phyloP scores from a whole-genome alignment of 2,329 filamentous ascomycete species.

The Onygenales sp. region DNA sequence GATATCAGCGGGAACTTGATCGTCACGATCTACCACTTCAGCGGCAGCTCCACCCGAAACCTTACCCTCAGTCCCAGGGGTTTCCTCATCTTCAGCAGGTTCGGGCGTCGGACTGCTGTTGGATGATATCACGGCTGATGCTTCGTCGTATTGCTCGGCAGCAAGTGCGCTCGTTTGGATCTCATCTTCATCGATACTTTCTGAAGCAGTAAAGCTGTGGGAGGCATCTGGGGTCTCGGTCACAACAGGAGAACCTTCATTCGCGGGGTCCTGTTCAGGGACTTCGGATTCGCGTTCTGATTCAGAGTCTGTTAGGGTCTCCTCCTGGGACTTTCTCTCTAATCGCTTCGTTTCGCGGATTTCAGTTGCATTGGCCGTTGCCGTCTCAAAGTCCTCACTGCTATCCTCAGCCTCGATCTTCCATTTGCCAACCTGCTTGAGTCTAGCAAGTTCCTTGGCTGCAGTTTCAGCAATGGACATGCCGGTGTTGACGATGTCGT shows the following conservation, averaged over 20 bases:
- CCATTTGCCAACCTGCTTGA: conserved; percentile 78
- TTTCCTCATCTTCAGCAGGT: not conserved
- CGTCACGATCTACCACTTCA: conserved; percentile 31
- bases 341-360: conserved; percentile 13
- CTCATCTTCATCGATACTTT: not conserved
- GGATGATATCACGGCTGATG: not conserved
- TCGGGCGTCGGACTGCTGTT: not conserved
- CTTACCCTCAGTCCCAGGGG: conserved; percentile 4
- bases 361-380: conserved; percentile 50
- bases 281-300: not conserved
- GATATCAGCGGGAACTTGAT: conserved; percentile 32
- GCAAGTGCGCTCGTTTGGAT: not conserved
- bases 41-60: conserved; percentile 48
- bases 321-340: not conserved
- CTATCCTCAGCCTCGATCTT: conserved; percentile 69
- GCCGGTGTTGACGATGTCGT: conserved; percentile 63
- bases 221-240: not conserved
- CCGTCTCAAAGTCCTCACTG: conserved; percentile 68
- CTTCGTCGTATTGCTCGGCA: not conserved
- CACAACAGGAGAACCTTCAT: not conserved
- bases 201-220: not conserved
- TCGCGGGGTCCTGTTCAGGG: not conserved
- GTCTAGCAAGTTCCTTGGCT: conserved; percentile 65
- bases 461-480: conserved; percentile 72
- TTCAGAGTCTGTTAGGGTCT: not conserved